Evolutionary conservation across 2,329 filamentous ascomycete species (phyloP), one percentile per base, ranked within the genome.

Genomic region (Cladosporium sphaerospermum): DNA sequence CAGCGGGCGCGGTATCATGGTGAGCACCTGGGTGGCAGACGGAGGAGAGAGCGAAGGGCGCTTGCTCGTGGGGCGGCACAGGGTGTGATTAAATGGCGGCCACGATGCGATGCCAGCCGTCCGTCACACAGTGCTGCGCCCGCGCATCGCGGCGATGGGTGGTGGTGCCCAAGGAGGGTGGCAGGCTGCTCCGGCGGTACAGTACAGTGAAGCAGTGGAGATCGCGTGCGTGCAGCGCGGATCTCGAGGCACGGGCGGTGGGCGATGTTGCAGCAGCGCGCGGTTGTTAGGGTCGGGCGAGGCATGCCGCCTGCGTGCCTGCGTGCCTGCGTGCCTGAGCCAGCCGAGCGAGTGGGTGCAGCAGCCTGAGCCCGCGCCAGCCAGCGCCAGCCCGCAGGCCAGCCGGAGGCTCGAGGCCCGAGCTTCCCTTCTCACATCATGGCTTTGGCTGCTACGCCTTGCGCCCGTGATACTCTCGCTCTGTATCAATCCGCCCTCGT

Each of bases 41-140:
- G 23, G 23, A 5, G 23, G 23, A 28, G 23, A 28, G 23, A 28
- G 23, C 23, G 23, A 7, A 28, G 23, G 23, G 23, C 13, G 10
- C n/a, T 14, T 31, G 40, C 47, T 51, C 40, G 47, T 51, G 47
- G 47, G 36, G 47, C 47, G 47, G 47, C 47, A 51, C 13, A 44
- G 23, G 19, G 47, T 44, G 48, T 51, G 48, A 31, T 18, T 18
- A 11, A 31, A 50, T 50, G 47, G 47, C 47, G 48, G 48, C 48
- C 40, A 51, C 48, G 48, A 51, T 51, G 40, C 41, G 9, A 28
- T 37, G 40, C 40, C 48, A 51, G 48, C 48, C 48, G 44, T 18
- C 31, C 18, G 48, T 51, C 31, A 34, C 48, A 44, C 48, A n/a
- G 8, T 28, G 6, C 9, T 9, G 16, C 32, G 34, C 36, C 44